These are phyloP conservation scores for Candida glaebosa DNA, from an alignment of 805 yeast genomes.

Conservation along the genomic window DNA sequence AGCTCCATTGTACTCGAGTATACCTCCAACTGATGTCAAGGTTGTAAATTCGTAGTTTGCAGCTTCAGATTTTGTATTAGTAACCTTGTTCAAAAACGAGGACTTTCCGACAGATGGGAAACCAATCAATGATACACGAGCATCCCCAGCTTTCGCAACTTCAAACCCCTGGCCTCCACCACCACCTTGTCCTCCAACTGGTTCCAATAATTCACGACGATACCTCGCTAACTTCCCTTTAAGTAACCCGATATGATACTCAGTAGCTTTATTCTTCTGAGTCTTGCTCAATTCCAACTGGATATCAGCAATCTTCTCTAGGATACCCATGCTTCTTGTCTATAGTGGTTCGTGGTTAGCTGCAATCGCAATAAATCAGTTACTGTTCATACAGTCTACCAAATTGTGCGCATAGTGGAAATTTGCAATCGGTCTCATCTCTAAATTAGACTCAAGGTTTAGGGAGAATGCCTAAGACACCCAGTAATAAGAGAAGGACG, in stretches of 20 bases:
- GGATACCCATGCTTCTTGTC: constrained; percentile 28
- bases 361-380: too few relatives aligned
- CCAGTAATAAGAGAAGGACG: constrained; percentile 12
- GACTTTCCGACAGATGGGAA: constrained; percentile 98
- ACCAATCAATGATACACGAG: constrained; percentile 91
- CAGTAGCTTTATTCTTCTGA: constrained; percentile 97
- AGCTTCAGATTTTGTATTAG: constrained; percentile 91
- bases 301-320: constrained; percentile 80
- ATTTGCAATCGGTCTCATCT: neutral
- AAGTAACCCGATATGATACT: constrained; percentile 89
- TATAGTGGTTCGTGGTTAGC: too few relatives aligned
- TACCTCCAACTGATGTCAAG: constrained; percentile 94
- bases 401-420: neutral
- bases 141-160: constrained; percentile 94
- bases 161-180: constrained; percentile 89
- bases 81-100: constrained; percentile 80
- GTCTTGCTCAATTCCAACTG: constrained; percentile 93
- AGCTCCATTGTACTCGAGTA: constrained; percentile 91
- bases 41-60: constrained; percentile 97
- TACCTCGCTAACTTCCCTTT: constrained; percentile 94
- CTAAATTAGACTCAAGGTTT: neutral
- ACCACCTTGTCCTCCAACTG: constrained; percentile 72
- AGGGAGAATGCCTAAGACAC: constrained; percentile 16
- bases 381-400: neutral
- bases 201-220: constrained; percentile 87